Conservation (phyloP, 306 rosid species). For the Styphnolobium japonicum region DNA sequence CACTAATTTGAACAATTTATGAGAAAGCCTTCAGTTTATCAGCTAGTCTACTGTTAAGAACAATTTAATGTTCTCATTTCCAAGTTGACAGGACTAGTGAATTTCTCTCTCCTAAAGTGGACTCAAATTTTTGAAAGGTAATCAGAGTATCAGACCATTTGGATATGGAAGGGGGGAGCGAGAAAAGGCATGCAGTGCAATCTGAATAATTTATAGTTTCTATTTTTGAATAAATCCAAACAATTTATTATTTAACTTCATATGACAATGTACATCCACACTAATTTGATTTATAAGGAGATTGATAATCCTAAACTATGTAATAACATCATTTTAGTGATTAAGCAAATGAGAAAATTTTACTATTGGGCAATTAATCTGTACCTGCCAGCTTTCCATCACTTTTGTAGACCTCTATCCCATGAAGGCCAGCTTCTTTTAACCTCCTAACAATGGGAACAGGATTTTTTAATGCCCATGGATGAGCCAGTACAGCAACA, state of each 20-base stretch:
- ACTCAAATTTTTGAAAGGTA: not conserved
- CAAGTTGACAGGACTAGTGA: not conserved
- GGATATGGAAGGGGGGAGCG: not conserved
- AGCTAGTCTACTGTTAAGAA: not conserved
- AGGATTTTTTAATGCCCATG: constrained; percentile 90
- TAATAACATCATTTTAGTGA: constrained; percentile 2
- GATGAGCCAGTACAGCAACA: constrained; percentile 93
- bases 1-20: too few relatives aligned
- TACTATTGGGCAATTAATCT: not conserved
- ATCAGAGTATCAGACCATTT: not conserved
- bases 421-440: constrained; percentile 95
- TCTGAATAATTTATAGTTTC: not conserved
- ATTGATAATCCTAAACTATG: not conserved
- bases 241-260: not conserved
- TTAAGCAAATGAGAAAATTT: not conserved
- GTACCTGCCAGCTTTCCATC: constrained; percentile 91
- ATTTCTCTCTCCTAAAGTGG: not conserved
- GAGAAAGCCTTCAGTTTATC: not conserved
- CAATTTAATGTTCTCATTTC: not conserved
- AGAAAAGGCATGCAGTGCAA: not conserved
- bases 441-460: constrained; percentile 63
- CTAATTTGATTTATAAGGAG: constrained; percentile 16
- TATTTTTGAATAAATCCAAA: not conserved
- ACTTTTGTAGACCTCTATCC: constrained; percentile 88
- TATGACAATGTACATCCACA: not conserved